Base-by-base conservation (phyloP, 805 yeast genomes). In the Candida gorgasii region DNA sequence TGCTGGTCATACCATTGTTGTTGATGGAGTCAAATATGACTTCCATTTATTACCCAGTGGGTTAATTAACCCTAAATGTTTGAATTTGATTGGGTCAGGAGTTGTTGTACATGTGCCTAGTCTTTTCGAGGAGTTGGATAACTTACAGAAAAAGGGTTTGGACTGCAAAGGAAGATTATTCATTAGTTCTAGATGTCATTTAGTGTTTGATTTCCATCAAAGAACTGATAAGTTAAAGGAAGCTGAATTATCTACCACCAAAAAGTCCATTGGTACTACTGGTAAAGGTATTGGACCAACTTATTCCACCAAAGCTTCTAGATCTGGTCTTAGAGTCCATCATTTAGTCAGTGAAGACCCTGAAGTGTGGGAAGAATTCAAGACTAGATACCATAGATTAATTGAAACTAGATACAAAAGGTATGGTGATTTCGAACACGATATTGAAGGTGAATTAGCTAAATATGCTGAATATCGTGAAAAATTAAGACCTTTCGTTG, bases 241-340 rank as follows among this genome's bases (percentile, higher is more conserved):
- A 70, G 84, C 86, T 41, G 99, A 93, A 69, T 77, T 93, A 42
- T 78, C 87, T 19, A 70, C 73, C 45, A 80, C 82, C 65, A 88
- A 88, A 64, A 88, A 89, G 63, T 77, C 87, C 18, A 92, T 93
- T 57, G 99, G 99, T 55, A 93, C 99, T 49, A 93, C 99, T 26
- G 97, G 98, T 62, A 93, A 93, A 64, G 99, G 99, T 69, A 93
- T 93, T 59, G 99, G 99, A 45, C 99, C 99, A 57, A 86, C 99
- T 33, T 93, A 93, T 65, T 84, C 97, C 18, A 89, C 99, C 50
- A 93, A 93, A 73, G 95, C 95, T 39, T 85, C 96, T 12, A 84
- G 99, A 71, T 89, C 97, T 15, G 99, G 99, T 61, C 75, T 93
- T 55, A 81, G 99, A 69, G 95, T 93, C 43, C 99, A 93, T 72